Evolutionary conservation across 1,284 basidiomycete genomes (phyloP), one percentile per base, ranked within the genome.

Genomic region (Ceratobasidium sp.): DNA sequence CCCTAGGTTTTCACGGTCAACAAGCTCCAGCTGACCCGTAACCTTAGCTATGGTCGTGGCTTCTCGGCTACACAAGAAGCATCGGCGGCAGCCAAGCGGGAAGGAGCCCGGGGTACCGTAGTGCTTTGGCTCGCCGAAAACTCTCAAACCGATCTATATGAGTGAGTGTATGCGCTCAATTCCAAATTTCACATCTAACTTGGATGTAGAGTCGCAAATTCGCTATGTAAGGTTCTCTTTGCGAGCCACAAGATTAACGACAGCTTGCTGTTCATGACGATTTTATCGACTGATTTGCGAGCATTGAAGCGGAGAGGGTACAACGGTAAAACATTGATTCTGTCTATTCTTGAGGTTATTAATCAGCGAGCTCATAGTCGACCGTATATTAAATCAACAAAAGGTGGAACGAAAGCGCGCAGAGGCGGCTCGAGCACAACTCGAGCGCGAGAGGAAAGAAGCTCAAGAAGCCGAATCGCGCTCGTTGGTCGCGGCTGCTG

Each of bases 351-450:
- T 33, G 18, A 6, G n/a, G 27, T 35, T 65, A 16, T 30, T 16
- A 30, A 38, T n/a, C 27, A 30, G 46, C 8, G 10, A 35, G 4
- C 80, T 83, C 73, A 78, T 82, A 93, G 96, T 98, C 70, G 96
- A 98, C 83, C 90, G 97, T 69, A 97, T 99, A 78, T 86, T 98
- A 70, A 92, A 92, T 79, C 93, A 96, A 81, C 94, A 97, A 81
- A 89, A 91, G 81, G 62, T 57, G 23, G 92, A 73, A 35, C 55
- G 81, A 46, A 79, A 81, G 30, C 79, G 82, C 89, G 83, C 88
- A 66, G 77, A 88, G 78, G 87, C 86, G 27, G 82, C 80, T 18
- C 81, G 78, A 80, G 81, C 59, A 4, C 70, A 73, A 46, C 59
- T 62, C 35, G 70, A 62, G 35, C 70, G 70, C 14, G 70, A 73